Percentiles rank a stretch among this genome's conserved stretches.
Conservation (phyloP, 805 yeast genomes). For the Kazachstania psychrophila region DNA sequence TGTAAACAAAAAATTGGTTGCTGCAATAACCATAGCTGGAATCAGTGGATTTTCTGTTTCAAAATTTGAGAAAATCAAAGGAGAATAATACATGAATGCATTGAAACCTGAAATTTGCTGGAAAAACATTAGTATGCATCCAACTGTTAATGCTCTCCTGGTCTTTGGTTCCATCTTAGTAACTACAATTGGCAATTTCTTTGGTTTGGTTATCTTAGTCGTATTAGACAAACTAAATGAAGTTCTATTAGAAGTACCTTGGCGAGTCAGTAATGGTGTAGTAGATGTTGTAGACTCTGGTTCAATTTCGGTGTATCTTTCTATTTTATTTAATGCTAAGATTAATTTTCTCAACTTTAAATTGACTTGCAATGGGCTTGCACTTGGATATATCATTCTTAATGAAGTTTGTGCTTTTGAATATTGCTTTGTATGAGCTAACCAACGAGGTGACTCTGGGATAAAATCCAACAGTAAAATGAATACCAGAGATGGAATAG, state of each 20-base stretch:
- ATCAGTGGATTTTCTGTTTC: conserved; percentile 46
- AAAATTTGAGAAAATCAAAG: conserved; percentile 44
- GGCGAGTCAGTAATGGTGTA: conserved; percentile 1
- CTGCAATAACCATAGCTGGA: conserved; percentile 46
- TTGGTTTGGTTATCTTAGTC: background rate
- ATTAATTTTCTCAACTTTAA: conserved; percentile 40
- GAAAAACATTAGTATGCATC: conserved; percentile 44
- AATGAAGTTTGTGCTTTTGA: conserved; percentile 36
- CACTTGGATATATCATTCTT: conserved; percentile 36
- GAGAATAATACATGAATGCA: conserved; percentile 54
- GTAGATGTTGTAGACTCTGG: background rate
- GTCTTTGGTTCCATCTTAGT: conserved; percentile 28
- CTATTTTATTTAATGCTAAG: conserved; percentile 32
- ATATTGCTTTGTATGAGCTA: conserved; percentile 28
- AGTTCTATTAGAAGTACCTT: no score
- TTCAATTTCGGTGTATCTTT: no score
- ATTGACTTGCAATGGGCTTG: conserved; percentile 35
- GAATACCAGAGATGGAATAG: conserved; percentile 36
- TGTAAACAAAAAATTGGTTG: conserved; percentile 47
- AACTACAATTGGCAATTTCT: background rate
- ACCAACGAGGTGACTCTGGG: conserved; percentile 45
- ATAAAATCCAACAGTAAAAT: conserved; percentile 33
- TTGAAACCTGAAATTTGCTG: conserved; percentile 58
- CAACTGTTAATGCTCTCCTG: conserved; percentile 35
- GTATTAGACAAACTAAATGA: no score